A percentile compares a stretch with the other conserved stretches of the same genome.
phyloP scores from a whole-genome alignment of 208 protist species.

The Angomonas ambiguus region DNA sequence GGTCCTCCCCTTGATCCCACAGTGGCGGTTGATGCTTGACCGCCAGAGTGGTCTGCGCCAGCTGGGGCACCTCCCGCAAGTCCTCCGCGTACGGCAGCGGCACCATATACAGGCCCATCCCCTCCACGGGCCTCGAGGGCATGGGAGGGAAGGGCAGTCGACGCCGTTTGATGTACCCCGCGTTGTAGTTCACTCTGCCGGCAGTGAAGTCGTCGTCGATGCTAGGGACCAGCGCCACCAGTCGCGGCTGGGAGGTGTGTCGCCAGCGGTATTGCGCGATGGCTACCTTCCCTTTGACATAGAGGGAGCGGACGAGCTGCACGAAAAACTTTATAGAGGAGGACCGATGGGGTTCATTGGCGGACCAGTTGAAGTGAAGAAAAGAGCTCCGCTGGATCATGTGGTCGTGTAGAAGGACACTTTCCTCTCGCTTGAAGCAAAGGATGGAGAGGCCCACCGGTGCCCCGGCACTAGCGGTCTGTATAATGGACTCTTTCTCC shows the following conservation, averaged over 20 bases:
- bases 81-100: slow-evolving; percentile 84
- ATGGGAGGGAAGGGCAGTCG: not conserved
- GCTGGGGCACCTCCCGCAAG: slow-evolving; percentile 34
- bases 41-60: slow-evolving; percentile 13
- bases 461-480: slow-evolving; percentile 26
- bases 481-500: slow-evolving; percentile 34
- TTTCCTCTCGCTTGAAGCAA: slow-evolving; percentile 56
- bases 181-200: slow-evolving; percentile 2
- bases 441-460: slow-evolving; percentile 60
- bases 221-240: slow-evolving; percentile 76
- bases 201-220: slow-evolving; percentile 14
- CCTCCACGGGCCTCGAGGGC: slow-evolving; percentile 29
- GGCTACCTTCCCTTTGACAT: slow-evolving; percentile 42
- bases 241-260: slow-evolving; percentile 29
- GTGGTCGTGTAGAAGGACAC: slow-evolving; percentile 51
- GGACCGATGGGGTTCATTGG: slow-evolving; percentile 18
- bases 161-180: not conserved
- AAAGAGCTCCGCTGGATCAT: slow-evolving; percentile 36
- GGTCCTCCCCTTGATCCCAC: slow-evolving; percentile 3
- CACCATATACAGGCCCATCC: slow-evolving; percentile 78
- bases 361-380: slow-evolving; percentile 43
- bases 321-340: slow-evolving; percentile 60
- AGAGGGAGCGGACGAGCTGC: slow-evolving; percentile 52
- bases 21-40: not conserved
- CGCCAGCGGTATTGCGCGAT: slow-evolving; percentile 59